These are phyloP conservation scores for Candolleomyces efflorescens DNA, from an alignment of 768 basidiomycete genomes.

Conservation along the genomic window DNA sequence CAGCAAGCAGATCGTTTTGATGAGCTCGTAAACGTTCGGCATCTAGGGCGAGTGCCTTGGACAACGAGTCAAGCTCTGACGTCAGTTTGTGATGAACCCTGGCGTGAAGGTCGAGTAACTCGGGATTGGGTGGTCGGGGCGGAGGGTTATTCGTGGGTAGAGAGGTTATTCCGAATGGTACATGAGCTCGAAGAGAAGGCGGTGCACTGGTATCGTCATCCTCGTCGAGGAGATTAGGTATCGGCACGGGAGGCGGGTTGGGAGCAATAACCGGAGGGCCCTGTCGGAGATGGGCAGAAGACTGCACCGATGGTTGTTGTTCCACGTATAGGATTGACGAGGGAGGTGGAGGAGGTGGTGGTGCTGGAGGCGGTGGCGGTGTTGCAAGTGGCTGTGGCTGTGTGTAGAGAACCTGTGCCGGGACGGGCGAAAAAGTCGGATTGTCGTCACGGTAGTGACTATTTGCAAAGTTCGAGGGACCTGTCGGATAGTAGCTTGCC, in stretches of 20 bases:
- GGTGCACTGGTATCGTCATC: constrained; percentile 30
- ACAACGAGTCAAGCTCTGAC: constrained; percentile 67
- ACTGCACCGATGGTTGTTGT: constrained; percentile 12
- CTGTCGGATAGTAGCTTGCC: too few relatives aligned
- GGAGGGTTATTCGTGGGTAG: constrained; percentile 32
- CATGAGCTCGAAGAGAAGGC: constrained; percentile 10
- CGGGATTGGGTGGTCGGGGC: constrained; percentile 86
- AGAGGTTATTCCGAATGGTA: constrained; percentile 19
- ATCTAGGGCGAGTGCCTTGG: constrained; percentile 59
- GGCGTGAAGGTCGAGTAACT: constrained; percentile 75
- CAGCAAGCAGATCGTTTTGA: constrained; percentile 80
- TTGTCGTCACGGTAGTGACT: too few relatives aligned
- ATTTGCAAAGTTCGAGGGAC: too few relatives aligned
- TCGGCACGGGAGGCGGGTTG: constrained; percentile 20
- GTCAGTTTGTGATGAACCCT: constrained; percentile 73
- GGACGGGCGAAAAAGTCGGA: too few relatives aligned
- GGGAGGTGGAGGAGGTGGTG: constrained; percentile 9
- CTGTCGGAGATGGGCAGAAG: constrained; percentile 13
- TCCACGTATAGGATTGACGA: constrained; percentile 6
- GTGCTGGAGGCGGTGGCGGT: constrained; percentile 5
- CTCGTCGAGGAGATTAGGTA: constrained; percentile 63
- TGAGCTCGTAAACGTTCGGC: constrained; percentile 75
- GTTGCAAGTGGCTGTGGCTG: background rate
- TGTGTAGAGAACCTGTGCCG: too few relatives aligned
- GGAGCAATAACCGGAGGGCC: constrained; percentile 6